Percentiles rank a stretch among this genome's conserved stretches.
Conservation (phyloP, 768 basidiomycete species). For the Termitomyces sp. region DNA sequence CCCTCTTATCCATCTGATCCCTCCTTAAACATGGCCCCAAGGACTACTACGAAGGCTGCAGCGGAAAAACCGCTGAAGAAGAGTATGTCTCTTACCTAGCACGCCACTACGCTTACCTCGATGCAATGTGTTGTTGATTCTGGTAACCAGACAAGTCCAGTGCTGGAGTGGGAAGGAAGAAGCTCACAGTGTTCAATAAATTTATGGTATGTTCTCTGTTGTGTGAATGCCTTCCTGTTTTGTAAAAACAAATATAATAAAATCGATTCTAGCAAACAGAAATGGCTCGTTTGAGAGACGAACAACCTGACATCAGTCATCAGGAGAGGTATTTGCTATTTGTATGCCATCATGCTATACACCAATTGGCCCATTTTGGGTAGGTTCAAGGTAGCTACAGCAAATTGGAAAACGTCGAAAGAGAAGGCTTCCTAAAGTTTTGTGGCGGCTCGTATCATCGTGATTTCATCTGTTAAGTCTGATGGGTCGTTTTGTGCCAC, state of each 20-base stretch:
- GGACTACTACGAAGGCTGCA: slow-evolving; percentile 34
- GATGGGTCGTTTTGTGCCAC: slow-evolving; percentile 4
- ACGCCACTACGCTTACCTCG: slow-evolving; percentile 12
- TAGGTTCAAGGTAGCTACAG: slow-evolving; percentile 70
- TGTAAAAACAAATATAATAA: too few relatives aligned
- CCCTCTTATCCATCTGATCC: background rate
- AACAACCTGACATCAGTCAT: slow-evolving; percentile 68
- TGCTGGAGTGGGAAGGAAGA: slow-evolving; percentile 49
- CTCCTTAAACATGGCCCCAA: slow-evolving; percentile 37
- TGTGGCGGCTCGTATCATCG: too few relatives aligned
- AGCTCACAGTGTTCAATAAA: slow-evolving; percentile 74
- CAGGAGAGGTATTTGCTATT: slow-evolving; percentile 58
- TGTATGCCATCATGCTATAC: background rate
- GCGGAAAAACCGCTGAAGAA: slow-evolving; percentile 55
- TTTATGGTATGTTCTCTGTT: slow-evolving; percentile 45
- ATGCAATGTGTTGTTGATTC: slow-evolving; percentile 15
- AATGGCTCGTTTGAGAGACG: slow-evolving; percentile 75
- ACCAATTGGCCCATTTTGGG: slow-evolving; percentile 6
- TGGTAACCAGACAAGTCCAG: slow-evolving; percentile 44
- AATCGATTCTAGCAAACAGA: slow-evolving; percentile 56
- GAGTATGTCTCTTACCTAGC: slow-evolving; percentile 36
- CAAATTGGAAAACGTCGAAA: slow-evolving; percentile 76
- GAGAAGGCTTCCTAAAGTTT: slow-evolving; percentile 45
- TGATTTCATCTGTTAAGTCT: background rate
- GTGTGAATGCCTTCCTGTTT: background rate